Evolutionary conservation across 2,329 filamentous ascomycete species (phyloP), one percentile per base, ranked within the genome.

Genomic region (Amauroascus verrucosus): DNA sequence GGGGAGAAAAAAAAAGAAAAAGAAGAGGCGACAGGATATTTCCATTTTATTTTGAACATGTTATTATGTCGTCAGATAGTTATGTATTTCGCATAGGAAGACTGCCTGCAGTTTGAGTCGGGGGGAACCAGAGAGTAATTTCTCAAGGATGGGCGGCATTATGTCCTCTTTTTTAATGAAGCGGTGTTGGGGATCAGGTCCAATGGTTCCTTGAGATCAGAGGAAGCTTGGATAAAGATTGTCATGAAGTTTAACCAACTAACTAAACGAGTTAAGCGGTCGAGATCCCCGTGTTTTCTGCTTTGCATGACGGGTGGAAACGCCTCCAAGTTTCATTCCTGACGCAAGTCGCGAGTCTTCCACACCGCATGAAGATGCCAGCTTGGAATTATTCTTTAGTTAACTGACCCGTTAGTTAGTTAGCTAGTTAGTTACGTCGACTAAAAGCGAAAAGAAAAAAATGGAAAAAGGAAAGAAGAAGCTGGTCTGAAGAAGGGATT

Each of bases 251-350:
- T 14, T 35, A 35, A 14, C 6, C 18, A 43, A 14, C 26, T 24
- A 24, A 20, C 26, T 7, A 7, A 35, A 14, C 33, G 11, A 5
- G 35, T 5, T 9, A 38, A n/a, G 9, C 35, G 35, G 5, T 38
- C 9, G 6, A n/a, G 16, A 40, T 22, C 6, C 5, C 6, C 18
- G 6, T 43, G 11, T 43, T 43, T 43, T 24, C 6, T 9, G 18
- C 18, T 20, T 9, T 24, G 24, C 38, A 30, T 43, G 18, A 41
- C 7, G 40, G 22, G 9, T 13, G 38, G 41, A 52, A 52, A 52
- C 50, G 40, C 40, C 43, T 30, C 50, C 40, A 30, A n/a, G 50
- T 52, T 52, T 46, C 50, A 52, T 46, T 46, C 32, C 37, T 50
- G 48, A 50, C 24, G 24, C 48, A 43, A 20, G 37, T 50, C 48